Conservation (phyloP, 2,329 filamentous ascomycete species). For the Microthyrium microscopicum region DNA sequence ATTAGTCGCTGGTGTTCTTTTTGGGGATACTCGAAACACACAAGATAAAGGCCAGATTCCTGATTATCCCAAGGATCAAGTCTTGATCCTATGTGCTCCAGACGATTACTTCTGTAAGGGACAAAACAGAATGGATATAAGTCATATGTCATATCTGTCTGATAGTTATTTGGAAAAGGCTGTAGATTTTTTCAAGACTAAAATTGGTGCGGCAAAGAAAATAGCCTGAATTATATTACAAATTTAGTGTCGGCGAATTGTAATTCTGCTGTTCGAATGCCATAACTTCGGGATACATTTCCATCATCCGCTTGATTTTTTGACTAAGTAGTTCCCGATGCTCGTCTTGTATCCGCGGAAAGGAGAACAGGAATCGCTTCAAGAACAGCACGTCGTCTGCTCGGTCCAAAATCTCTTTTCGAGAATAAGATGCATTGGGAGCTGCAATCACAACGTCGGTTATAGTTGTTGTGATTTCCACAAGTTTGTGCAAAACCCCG, state of each 20-base stretch:
- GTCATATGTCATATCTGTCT: background rate
- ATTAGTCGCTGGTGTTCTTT: slow-evolving; percentile 26
- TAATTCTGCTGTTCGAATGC: too few relatives aligned
- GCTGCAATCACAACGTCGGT: slow-evolving; percentile 40
- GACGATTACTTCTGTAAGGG: background rate
- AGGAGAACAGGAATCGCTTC: slow-evolving; percentile 32
- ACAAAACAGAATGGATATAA: slow-evolving; percentile 12
- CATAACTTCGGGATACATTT: too few relatives aligned
- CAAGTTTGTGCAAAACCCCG: slow-evolving; percentile 41
- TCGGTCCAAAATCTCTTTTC: slow-evolving; percentile 28
- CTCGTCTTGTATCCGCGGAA: slow-evolving; percentile 20
- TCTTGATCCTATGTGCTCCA: slow-evolving; percentile 31
- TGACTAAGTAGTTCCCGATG: too few relatives aligned
- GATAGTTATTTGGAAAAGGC: slow-evolving; percentile 1
- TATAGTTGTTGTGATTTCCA: slow-evolving; percentile 43
- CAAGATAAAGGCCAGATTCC: slow-evolving; percentile 1
- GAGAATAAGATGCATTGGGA: slow-evolving; percentile 24
- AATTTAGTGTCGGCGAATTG: too few relatives aligned
- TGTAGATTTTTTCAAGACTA: background rate
- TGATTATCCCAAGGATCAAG: slow-evolving; percentile 25
- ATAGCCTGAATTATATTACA: too few relatives aligned
- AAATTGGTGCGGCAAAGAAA: background rate
- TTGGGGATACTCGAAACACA: slow-evolving; percentile 23
- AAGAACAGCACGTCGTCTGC: slow-evolving; percentile 39
- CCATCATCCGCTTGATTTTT: too few relatives aligned